These are phyloP conservation scores for Phaeolepiota aurea DNA, from an alignment of 768 basidiomycete genomes.

Conservation along the genomic window DNA sequence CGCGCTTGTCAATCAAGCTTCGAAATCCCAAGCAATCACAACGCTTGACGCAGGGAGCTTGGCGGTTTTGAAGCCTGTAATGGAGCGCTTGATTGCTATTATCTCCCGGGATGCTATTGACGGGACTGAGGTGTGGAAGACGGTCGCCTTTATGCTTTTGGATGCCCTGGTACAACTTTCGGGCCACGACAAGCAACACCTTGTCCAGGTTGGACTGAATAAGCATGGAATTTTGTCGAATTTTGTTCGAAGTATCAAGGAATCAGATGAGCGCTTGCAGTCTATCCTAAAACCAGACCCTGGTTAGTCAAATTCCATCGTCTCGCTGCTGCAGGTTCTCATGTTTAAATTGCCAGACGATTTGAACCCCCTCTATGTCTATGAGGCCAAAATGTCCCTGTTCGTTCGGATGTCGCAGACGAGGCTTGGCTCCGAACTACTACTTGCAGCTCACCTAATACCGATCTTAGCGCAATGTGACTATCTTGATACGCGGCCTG, in stretches of 20 bases:
- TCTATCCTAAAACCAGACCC: conserved; percentile 83
- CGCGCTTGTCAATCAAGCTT: conserved; percentile 14
- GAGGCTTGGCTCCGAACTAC: conserved; percentile 73
- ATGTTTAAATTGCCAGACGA: conserved; percentile 68
- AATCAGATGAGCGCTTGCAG: conserved; percentile 67
- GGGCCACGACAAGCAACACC: conserved; percentile 58
- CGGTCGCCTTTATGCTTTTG: conserved; percentile 85
- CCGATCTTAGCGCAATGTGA: conserved; percentile 76
- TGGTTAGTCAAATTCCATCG: conserved; percentile 45
- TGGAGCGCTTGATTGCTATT: conserved; percentile 66
- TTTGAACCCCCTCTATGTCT: conserved; percentile 86
- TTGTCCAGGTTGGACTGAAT: conserved; percentile 47
- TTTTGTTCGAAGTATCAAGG: conserved; percentile 80
- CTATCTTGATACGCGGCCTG: conserved; percentile 79
- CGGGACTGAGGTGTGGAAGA: conserved; percentile 95
- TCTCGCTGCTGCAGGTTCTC: too few species aligned
- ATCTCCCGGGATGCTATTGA: conserved; percentile 90
- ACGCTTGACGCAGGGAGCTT: conserved; percentile 58
- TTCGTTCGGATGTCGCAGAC: conserved; percentile 81
- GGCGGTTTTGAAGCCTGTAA: conserved; percentile 51
- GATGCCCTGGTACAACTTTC: conserved; percentile 75
- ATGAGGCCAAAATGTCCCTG: conserved; percentile 90
- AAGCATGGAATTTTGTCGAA: conserved; percentile 73
- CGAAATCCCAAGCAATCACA: conserved; percentile 14
- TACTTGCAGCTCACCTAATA: conserved; percentile 73